A percentile compares a stretch with the other conserved stretches of the same genome.
These are phyloP conservation scores for Picocystis sp. DNA, from an alignment of 163 green algal genomes.

Conservation along the genomic window DNA sequence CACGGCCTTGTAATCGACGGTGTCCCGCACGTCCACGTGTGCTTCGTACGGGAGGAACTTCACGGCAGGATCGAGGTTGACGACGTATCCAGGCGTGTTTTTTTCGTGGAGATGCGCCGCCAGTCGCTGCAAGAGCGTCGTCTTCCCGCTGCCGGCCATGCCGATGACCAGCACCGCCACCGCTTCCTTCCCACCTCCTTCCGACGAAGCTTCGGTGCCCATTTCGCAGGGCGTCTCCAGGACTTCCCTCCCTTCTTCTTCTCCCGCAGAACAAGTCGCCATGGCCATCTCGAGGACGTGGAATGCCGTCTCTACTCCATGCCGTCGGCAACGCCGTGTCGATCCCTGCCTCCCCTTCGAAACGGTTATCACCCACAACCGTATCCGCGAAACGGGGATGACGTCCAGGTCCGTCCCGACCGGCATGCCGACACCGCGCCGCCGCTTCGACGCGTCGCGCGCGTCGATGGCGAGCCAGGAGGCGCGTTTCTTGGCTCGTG, in stretches of 20 bases:
- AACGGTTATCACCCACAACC: too few species aligned
- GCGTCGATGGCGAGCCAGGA: too few species aligned
- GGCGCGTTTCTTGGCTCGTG: conserved; percentile 15
- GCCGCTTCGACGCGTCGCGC: too few species aligned
- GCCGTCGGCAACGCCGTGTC: too few species aligned
- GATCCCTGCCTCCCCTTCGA: too few species aligned
- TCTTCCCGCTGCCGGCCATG: conserved; percentile 94
- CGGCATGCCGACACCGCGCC: too few species aligned
- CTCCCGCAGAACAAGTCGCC: not conserved
- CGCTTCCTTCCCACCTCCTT: conserved; percentile 11
- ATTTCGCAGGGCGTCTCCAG: not conserved
- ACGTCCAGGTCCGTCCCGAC: too few species aligned
- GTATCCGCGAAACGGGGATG: too few species aligned
- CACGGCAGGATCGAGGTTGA: conserved; percentile 93
- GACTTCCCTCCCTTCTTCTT: not conserved
- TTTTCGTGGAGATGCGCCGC: conserved; percentile 49
- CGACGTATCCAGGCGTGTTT: conserved; percentile 52
- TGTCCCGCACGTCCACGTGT: conserved; percentile 97
- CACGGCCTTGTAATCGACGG: conserved; percentile 91
- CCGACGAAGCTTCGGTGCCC: not conserved
- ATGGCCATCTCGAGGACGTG: not conserved
- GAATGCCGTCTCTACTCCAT: too few species aligned
- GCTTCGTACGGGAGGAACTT: conserved; percentile 61
- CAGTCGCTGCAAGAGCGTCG: conserved; percentile 78
- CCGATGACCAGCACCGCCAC: conserved; percentile 45